Base-by-base conservation (phyloP, 192 early-diverging fungal genomes). In the Coemansia interrupta region DNA sequence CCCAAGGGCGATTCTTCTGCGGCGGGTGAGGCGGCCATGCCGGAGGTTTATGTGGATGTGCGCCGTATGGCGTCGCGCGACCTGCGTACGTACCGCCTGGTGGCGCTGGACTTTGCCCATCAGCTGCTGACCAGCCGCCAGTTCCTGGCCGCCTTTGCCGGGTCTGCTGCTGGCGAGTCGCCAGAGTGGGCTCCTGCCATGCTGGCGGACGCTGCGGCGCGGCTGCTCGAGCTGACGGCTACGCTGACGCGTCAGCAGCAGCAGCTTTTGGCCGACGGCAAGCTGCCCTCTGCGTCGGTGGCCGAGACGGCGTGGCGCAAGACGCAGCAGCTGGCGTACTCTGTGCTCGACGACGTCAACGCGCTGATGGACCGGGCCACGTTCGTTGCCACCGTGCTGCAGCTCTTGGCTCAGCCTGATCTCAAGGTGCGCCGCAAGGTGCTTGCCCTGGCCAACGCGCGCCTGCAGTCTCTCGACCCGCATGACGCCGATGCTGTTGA, bases 331-430 rank as follows among this genome's bases (percentile, higher is more conserved):
- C 41, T 73, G 29, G 82, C 89, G 13, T 88, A 92, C 68, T 82
- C 84, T 20, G 83, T 83, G 22, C 79, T 98, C 28, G 85, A 85
- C 56, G 85, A 86, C 45, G 80, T 92, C 15, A 90, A 94, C 30
- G 79, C 76, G 4, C 78, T 93, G 26, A 83, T 98, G 66, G 82
- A 91, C 14, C 68, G 90, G 24, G 75, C 80, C 28, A 75, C 84
- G 13, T 96, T 98, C 71, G 81, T 91, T 55, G 67, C 84, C 47
- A 85, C 92, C 14, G 83, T 89, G 18, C 54, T 75, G 8, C 58
- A 70, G 2, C 76, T 98, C 29, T 70, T 90, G 39, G 54, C 67
- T 23, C 83, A 90, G 47, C 53, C 61, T 43, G 83, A 87, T 46
- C 57, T 73, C 53, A 68, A 73, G 54, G 85, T 94, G 56, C 86